Evolutionary conservation across 2,329 filamentous ascomycete species (phyloP), one percentile per base, ranked within the genome.

Genomic region (Exophiala alcalophila): DNA sequence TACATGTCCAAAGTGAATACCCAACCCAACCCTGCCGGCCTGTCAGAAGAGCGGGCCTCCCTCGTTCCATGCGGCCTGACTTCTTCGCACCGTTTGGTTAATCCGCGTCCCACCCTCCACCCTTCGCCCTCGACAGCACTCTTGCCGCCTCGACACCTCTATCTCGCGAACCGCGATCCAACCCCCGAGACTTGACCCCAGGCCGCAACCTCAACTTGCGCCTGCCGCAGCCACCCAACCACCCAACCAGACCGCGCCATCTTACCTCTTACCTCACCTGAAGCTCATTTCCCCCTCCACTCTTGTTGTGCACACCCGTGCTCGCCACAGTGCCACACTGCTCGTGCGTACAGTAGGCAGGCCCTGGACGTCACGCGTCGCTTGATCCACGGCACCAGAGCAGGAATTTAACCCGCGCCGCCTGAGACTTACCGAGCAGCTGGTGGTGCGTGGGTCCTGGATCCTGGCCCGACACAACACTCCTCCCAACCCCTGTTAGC

Each of bases 401-500:
- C 26, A 28, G 28, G 28, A 37, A 30, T 19, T 36, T 31, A 37
- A 26, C 33, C 40, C 27, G 20, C 27, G 24, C 29, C 35, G 12
- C 35, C 19, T 25, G 25, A 38, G 27, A 30, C 16, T 44, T 37
- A 37, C 32, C 40, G 33, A 44, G 20, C 26, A 18, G 31, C 5
- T 24, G 32, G 40, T 44, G 40, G 40, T n/a, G 19, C 33, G 32
- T 32, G 33, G 40, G 40, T 30, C 34, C 21, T 21, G 31, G 40
- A 33, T n/a, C n/a, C n/a, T n/a, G n/a, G n/a, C n/a, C n/a, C n/a
- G n/a, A 26, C 33, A 44, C 20, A 44, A 36, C 33, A 44, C 36
- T 27, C n/a, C n/a, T n/a, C n/a, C n/a, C n/a, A n/a, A n/a, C 30
- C 43, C 43, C 36, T 49, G 48, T 40, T 50, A 50, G 48, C 40